phyloP scores from a whole-genome alignment of 345 rosid genomes.

The Acer yangbiense region DNA sequence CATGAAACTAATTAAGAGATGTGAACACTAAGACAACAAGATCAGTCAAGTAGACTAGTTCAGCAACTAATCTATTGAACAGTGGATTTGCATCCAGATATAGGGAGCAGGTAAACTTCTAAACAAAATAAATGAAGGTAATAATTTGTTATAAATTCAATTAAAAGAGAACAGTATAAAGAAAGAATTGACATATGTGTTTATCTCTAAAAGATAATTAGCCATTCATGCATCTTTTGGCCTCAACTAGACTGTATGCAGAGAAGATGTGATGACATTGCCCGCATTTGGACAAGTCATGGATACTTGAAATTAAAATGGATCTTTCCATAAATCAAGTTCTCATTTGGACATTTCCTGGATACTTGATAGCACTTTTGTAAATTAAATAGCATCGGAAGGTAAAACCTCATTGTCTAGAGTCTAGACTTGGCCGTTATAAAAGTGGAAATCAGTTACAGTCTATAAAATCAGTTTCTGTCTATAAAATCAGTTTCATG shows the following conservation, averaged over 20 bases:
- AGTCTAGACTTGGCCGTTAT: neutral
- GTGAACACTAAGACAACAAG: neutral
- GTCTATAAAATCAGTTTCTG: neutral
- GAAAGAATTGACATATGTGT: neutral
- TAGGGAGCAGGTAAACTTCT: neutral
- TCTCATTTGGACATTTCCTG: neutral
- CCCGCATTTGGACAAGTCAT: neutral
- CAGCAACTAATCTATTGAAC: neutral
- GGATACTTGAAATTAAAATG: neutral
- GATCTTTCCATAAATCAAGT: neutral
- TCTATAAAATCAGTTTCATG: neutral
- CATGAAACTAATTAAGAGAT: neutral
- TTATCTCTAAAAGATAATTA: neutral
- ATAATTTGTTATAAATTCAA: neutral
- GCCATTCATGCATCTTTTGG: neutral
- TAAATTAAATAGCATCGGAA: neutral
- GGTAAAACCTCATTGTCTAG: neutral
- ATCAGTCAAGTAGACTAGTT: neutral
- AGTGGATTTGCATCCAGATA: neutral
- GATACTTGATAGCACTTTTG: neutral
- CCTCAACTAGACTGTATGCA: neutral
- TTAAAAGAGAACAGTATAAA: neutral
- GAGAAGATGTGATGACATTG: neutral
- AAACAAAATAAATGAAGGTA: neutral
- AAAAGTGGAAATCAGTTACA: neutral